phyloP scores from a whole-genome alignment of 2,329 filamentous ascomycete genomes.

The Beauveria bassiana region DNA sequence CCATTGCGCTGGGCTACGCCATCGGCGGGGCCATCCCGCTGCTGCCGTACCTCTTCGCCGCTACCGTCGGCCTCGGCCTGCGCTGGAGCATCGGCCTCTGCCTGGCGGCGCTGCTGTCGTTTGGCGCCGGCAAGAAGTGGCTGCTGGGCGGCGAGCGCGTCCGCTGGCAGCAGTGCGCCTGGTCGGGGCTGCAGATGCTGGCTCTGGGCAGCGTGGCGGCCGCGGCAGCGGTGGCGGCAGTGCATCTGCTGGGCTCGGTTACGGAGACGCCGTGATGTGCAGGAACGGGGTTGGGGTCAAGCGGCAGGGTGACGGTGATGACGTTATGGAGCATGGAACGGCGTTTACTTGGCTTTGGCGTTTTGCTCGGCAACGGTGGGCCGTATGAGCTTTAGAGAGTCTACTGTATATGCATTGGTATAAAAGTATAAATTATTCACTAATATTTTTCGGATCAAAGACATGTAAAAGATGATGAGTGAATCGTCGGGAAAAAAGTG shows the following conservation, averaged over 20 bases:
- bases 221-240: constrained; percentile 22
- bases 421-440: too few species aligned
- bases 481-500: too few species aligned
- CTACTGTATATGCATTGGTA: neutral
- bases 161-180: constrained; percentile 17
- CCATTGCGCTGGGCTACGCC: constrained; percentile 54
- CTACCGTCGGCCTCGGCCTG: constrained; percentile 33
- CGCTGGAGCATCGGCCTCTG: constrained; percentile 48
- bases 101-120: constrained; percentile 44
- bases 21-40: constrained; percentile 55
- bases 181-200: constrained; percentile 27
- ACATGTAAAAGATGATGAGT: too few species aligned
- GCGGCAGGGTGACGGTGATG: neutral
- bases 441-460: too few species aligned
- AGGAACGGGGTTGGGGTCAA: neutral
- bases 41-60: constrained; percentile 51
- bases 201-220: constrained; percentile 27
- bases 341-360: neutral
- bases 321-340: neutral
- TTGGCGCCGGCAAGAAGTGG: constrained; percentile 49
- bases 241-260: constrained; percentile 18
- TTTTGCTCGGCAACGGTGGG: neutral
- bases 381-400: neutral
- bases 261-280: neutral
- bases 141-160: constrained; percentile 20